Conservation (phyloP, 2,329 filamentous ascomycete genomes). For the Coccinonectria pachysandricola region DNA sequence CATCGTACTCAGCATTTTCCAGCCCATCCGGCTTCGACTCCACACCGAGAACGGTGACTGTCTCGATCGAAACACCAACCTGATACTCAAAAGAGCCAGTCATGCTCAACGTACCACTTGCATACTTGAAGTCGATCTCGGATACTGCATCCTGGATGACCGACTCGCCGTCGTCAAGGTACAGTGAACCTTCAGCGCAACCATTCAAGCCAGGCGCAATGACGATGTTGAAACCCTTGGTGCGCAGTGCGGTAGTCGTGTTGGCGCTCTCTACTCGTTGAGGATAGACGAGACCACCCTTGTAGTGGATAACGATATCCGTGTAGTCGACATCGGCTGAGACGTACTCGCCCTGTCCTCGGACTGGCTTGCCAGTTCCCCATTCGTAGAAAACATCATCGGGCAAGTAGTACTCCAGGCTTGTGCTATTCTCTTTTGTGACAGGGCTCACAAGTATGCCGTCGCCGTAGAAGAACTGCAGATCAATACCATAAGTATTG, state of each 20-base stretch:
- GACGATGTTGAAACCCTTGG: constrained; percentile 57
- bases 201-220: constrained; percentile 54
- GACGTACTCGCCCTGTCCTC: constrained; percentile 20
- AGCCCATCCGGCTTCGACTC: constrained; percentile 6
- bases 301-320: constrained; percentile 55
- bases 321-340: constrained; percentile 27
- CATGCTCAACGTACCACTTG: constrained; percentile 37
- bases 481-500: constrained; percentile 32
- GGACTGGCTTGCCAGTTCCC: constrained; percentile 35
- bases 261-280: constrained; percentile 43
- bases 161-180: constrained; percentile 64
- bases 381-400: constrained; percentile 39
- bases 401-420: constrained; percentile 36
- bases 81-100: constrained; percentile 45
- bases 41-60: constrained; percentile 37
- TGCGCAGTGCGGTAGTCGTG: constrained; percentile 52
- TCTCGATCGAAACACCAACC: constrained; percentile 32
- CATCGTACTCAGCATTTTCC: constrained; percentile 11
- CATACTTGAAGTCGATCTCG: constrained; percentile 51
- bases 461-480: constrained; percentile 39
- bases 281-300: constrained; percentile 53
- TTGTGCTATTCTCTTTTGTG: constrained; percentile 31
- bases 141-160: constrained; percentile 46
- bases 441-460: constrained; percentile 37
- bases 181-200: constrained; percentile 53